Conservation (phyloP, 2,329 filamentous ascomycete species). For the Cadophora gregata region DNA sequence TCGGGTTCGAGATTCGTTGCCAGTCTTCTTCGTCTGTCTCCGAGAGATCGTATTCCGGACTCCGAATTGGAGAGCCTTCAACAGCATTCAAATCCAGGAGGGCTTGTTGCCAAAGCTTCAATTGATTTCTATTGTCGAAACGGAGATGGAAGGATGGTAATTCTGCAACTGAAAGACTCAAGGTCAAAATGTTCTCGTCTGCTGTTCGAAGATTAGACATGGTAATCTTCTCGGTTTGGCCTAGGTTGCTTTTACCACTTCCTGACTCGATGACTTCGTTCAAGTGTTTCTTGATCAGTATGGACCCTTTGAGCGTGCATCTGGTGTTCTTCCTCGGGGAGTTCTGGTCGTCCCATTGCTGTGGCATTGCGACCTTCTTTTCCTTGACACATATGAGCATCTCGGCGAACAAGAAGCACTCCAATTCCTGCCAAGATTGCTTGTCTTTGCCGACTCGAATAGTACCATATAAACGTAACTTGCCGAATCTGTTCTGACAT, state of each 20-base stretch:
- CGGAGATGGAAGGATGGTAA: slow-evolving; percentile 92
- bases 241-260: slow-evolving; percentile 48
- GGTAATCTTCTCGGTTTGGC: slow-evolving; percentile 43
- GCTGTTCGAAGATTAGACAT: slow-evolving; percentile 46
- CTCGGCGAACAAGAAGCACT: slow-evolving; percentile 96
- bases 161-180: slow-evolving; percentile 90
- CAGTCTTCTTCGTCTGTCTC: slow-evolving; percentile 90
- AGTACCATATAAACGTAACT: slow-evolving; percentile 85
- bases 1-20: slow-evolving; percentile 64
- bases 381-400: slow-evolving; percentile 99
- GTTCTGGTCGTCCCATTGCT: slow-evolving; percentile 70
- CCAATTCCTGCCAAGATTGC: slow-evolving; percentile 94
- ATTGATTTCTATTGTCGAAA: slow-evolving; percentile 81
- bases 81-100: slow-evolving; percentile 81
- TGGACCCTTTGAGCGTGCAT: slow-evolving; percentile 95
- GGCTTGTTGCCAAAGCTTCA: slow-evolving; percentile 90
- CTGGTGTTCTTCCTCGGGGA: slow-evolving; percentile 69
- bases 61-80: slow-evolving; percentile 67
- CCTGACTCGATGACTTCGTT: slow-evolving; percentile 82
- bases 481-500: slow-evolving; percentile 73
- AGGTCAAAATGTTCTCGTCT: slow-evolving; percentile 85
- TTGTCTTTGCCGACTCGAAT: slow-evolving; percentile 96
- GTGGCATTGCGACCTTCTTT: slow-evolving; percentile 71
- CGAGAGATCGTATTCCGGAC: slow-evolving; percentile 81
- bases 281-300: slow-evolving; percentile 96